A percentile compares a stretch with the other conserved stretches of the same genome.
Evolutionary conservation across 1,139 yeast species (phyloP).

Genomic region (Scheffersomyces cryptocercus): DNA sequence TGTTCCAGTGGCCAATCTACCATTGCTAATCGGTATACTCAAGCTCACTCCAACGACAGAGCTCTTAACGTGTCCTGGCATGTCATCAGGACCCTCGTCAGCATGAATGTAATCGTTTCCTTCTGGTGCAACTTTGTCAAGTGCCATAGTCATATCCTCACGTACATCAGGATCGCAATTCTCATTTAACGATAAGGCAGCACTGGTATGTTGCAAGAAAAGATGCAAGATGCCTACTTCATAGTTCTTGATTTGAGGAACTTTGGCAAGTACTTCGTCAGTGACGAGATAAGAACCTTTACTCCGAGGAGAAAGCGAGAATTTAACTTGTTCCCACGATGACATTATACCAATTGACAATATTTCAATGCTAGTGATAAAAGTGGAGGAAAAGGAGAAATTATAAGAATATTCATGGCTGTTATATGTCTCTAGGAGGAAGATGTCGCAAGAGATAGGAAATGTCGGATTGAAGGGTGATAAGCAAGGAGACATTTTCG

Average conservation of each 20-base stretch:
- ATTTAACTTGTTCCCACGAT: slow-evolving; percentile 57
- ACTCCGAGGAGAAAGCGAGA: slow-evolving; percentile 57
- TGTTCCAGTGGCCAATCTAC: slow-evolving; percentile 69
- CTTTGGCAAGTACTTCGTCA: slow-evolving; percentile 53
- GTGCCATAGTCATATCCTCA: slow-evolving; percentile 60
- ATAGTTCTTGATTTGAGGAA: slow-evolving; percentile 63
- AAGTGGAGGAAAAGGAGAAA: no score
- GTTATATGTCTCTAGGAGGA: no score
- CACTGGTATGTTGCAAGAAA: slow-evolving; percentile 78
- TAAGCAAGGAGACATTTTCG: no score
- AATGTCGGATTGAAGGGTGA: no score
- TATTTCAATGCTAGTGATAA: no score
- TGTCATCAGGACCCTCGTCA: slow-evolving; percentile 81
- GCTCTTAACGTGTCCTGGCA: slow-evolving; percentile 79
- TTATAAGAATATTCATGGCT: no score
- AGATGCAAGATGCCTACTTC: slow-evolving; percentile 66
- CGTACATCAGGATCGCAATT: slow-evolving; percentile 82
- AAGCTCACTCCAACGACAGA: slow-evolving; percentile 66
- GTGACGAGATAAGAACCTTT: slow-evolving; percentile 75
- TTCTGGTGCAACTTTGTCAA: slow-evolving; percentile 72
- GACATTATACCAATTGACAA: background rate
- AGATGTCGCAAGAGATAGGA: no score
- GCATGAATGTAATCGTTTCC: slow-evolving; percentile 62
- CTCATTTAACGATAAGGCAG: slow-evolving; percentile 74
- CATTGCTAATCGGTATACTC: slow-evolving; percentile 68